Conservation (phyloP, 2,329 filamentous ascomycete species). For the Aspergillus sp. region DNA sequence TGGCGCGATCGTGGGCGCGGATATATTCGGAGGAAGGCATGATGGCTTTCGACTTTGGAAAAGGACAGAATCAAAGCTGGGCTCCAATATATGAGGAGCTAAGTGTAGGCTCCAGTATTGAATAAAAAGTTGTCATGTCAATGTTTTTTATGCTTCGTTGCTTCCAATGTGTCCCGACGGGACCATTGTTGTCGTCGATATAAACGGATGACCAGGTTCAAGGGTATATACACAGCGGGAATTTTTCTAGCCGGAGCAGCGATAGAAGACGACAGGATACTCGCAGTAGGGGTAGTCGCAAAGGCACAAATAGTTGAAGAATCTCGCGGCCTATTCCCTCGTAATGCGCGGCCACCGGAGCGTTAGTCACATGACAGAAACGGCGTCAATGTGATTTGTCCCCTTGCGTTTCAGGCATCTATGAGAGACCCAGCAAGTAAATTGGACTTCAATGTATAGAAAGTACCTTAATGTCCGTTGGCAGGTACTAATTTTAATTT, state of each 20-base stretch:
- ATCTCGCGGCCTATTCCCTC: slow-evolving; percentile 21
- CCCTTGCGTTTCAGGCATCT: slow-evolving; percentile 3
- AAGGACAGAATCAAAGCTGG: neutral
- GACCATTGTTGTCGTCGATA: slow-evolving; percentile 18
- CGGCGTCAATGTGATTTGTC: neutral
- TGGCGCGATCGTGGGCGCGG: slow-evolving; percentile 31
- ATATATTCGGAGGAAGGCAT: slow-evolving; percentile 42
- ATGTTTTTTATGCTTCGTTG: slow-evolving; percentile 17
- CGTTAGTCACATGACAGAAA: slow-evolving; percentile 22
- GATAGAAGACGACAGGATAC: neutral
- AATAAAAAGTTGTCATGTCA: slow-evolving; percentile 22
- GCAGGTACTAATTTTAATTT: neutral
- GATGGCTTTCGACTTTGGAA: slow-evolving; percentile 1
- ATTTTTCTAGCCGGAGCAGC: neutral
- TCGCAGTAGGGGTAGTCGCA: slow-evolving; percentile 1
- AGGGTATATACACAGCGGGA: neutral
- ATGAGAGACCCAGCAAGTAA: neutral
- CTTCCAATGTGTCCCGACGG: slow-evolving; percentile 14
- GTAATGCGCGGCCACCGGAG: neutral
- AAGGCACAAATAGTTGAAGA: slow-evolving; percentile 6
- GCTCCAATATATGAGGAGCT: slow-evolving; percentile 18
- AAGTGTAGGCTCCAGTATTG: slow-evolving; percentile 18
- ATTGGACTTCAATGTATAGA: neutral
- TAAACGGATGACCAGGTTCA: neutral
- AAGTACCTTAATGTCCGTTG: neutral